phyloP scores from a whole-genome alignment of 2,329 filamentous ascomycete species.

The Botrytis fabae region DNA sequence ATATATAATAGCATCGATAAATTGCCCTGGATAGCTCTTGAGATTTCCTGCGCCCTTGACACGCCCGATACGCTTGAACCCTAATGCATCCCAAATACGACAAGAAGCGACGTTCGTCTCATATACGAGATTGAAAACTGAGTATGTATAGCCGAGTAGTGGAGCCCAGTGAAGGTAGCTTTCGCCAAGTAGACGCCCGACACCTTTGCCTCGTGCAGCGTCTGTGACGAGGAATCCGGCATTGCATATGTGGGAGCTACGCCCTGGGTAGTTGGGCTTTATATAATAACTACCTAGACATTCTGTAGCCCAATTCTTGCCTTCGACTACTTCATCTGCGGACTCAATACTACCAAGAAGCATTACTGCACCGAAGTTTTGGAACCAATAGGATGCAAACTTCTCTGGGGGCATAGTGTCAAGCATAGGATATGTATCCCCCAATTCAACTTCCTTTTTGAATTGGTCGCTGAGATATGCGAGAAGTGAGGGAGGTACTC shows the following conservation, averaged over 20 bases:
- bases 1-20: slow-evolving; percentile 60
- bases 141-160: slow-evolving; percentile 67
- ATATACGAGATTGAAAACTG: slow-evolving; percentile 74
- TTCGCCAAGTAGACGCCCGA: slow-evolving; percentile 57
- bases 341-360: slow-evolving; percentile 63
- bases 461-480: slow-evolving; percentile 65
- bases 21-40: slow-evolving; percentile 51
- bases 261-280: slow-evolving; percentile 73
- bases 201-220: slow-evolving; percentile 55
- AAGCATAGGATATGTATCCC: slow-evolving; percentile 72
- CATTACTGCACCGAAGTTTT: slow-evolving; percentile 72
- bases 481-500: slow-evolving; percentile 62
- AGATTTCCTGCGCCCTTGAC: slow-evolving; percentile 58
- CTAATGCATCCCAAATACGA: slow-evolving; percentile 71
- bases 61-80: slow-evolving; percentile 71
- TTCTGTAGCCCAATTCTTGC: slow-evolving; percentile 62
- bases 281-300: slow-evolving; percentile 73
- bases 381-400: slow-evolving; percentile 72
- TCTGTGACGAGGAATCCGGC: slow-evolving; percentile 59
- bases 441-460: slow-evolving; percentile 71
- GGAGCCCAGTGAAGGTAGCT: slow-evolving; percentile 59
- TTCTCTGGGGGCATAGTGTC: slow-evolving; percentile 59
- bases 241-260: slow-evolving; percentile 72
- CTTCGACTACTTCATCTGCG: slow-evolving; percentile 49
- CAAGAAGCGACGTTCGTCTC: slow-evolving; percentile 72